Conservation (phyloP, 345 rosid genomes). For the Camelina neglecta region DNA sequence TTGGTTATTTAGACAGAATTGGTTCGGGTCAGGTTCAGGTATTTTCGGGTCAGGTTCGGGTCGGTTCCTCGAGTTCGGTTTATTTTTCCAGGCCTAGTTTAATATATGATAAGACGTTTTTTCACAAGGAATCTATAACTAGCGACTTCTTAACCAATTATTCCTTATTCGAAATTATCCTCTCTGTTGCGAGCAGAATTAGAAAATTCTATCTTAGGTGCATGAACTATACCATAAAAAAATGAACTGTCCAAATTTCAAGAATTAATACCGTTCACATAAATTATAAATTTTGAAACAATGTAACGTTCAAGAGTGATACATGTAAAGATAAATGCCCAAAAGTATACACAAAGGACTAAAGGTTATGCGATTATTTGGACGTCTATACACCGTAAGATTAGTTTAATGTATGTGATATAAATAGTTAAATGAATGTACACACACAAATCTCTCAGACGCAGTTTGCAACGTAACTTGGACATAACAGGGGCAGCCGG, state of each 20-base stretch:
- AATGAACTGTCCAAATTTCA: not conserved
- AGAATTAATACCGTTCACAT: conserved; percentile 17
- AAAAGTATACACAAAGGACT: not conserved
- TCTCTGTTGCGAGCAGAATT: conserved; percentile 1
- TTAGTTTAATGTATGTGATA: conserved; percentile 9
- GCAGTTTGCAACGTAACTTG: conserved; percentile 35
- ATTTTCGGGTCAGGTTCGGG: too few species aligned
- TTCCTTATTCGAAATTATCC: conserved; percentile 26
- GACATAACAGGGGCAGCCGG: conserved; percentile 43
- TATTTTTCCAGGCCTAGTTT: too few species aligned
- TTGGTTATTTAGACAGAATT: too few species aligned
- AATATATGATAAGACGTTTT: not conserved
- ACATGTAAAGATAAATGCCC: not conserved
- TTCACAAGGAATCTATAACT: conserved; percentile 23
- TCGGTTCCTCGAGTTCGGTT: too few species aligned
- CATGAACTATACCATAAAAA: conserved; percentile 27
- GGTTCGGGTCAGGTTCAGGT: too few species aligned
- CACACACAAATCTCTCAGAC: not conserved
- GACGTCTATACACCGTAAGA: conserved; percentile 6
- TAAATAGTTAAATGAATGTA: not conserved
- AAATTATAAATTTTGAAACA: not conserved
- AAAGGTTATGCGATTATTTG: conserved; percentile 3
- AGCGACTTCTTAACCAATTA: conserved; percentile 39
- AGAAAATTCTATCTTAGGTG: conserved; percentile 22
- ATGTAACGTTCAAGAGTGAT: conserved; percentile 14